phyloP scores from a whole-genome alignment of 2,329 filamentous ascomycete genomes.

The Capronia epimyces region DNA sequence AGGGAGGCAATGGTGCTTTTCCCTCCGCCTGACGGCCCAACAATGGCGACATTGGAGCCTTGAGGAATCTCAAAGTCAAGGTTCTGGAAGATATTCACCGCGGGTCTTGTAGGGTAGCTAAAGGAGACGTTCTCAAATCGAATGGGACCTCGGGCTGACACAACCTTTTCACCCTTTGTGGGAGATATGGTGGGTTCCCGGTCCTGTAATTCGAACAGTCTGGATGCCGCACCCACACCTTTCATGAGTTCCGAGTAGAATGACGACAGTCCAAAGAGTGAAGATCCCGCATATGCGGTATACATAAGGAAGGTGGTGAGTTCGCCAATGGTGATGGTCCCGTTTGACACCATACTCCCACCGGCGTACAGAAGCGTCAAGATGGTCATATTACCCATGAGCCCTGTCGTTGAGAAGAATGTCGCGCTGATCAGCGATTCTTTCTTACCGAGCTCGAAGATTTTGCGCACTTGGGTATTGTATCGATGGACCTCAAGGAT shows the following conservation, averaged over 20 bases:
- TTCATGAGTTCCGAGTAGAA: constrained; percentile 99
- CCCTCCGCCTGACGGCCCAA: constrained; percentile 90
- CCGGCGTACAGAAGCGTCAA: constrained; percentile 84
- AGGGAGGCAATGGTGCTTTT: constrained; percentile 95
- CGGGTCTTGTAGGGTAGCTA: constrained; percentile 87
- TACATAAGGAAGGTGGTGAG: constrained; percentile 98
- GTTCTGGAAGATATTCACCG: constrained; percentile 83
- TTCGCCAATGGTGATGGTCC: constrained; percentile 83
- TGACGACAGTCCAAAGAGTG: constrained; percentile 85
- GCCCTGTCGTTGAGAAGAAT: constrained; percentile 81
- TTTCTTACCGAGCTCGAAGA: constrained; percentile 79
- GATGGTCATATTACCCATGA: constrained; percentile 95
- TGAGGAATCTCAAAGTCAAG: constrained; percentile 87
- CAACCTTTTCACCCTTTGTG: constrained; percentile 72
- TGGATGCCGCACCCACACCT: constrained; percentile 91
- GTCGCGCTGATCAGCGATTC: constrained; percentile 85
- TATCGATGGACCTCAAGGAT: constrained; percentile 85
- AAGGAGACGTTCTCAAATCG: constrained; percentile 81
- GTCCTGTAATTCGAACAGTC: constrained; percentile 92
- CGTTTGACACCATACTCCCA: constrained; percentile 80
- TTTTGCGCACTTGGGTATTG: constrained; percentile 84
- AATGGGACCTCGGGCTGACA: constrained; percentile 81
- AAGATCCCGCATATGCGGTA: constrained; percentile 77
- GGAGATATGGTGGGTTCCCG: constrained; percentile 79
- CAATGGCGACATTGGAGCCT: constrained; percentile 91